Evolutionary conservation across 768 basidiomycete species (phyloP).

Genomic region (Lentinula aciculospora): DNA sequence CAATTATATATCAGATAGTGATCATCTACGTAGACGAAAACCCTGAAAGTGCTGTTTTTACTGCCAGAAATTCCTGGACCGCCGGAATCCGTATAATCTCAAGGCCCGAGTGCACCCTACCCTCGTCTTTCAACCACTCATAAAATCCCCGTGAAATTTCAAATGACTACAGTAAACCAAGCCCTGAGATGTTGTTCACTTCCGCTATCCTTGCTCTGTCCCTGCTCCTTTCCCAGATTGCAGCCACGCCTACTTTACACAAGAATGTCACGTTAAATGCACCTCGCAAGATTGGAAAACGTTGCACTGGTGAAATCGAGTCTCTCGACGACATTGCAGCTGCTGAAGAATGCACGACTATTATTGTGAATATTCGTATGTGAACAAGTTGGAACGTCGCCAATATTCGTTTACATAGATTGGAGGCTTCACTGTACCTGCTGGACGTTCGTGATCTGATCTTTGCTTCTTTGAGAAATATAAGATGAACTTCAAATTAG

Average conservation of each 20-base stretch:
- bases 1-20: not conserved
- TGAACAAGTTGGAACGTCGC: too few species aligned
- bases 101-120: not conserved
- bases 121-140: not conserved
- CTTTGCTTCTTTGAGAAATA: not conserved
- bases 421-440: conserved; percentile 36
- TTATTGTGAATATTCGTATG: conserved; percentile 18
- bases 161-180: not conserved
- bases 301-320: conserved; percentile 12
- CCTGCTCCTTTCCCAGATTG: not conserved
- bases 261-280: conserved; percentile 1
- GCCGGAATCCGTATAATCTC: not conserved
- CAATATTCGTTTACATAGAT: conserved; percentile 20
- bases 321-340: conserved; percentile 14
- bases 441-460: conserved; percentile 14
- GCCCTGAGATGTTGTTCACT: not conserved
- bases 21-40: too few species aligned
- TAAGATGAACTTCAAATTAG: not conserved
- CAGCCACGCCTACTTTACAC: not conserved
- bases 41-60: not conserved
- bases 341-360: conserved; percentile 39
- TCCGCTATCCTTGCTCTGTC: not conserved
- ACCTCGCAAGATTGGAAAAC: conserved; percentile 11
- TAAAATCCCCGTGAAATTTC: not conserved
- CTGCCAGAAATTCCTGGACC: not conserved